Evolutionary conservation across 75 land plant genomes (phyloP), one percentile per base, ranked within the genome.

Genomic region (Azolla pinnata): DNA sequence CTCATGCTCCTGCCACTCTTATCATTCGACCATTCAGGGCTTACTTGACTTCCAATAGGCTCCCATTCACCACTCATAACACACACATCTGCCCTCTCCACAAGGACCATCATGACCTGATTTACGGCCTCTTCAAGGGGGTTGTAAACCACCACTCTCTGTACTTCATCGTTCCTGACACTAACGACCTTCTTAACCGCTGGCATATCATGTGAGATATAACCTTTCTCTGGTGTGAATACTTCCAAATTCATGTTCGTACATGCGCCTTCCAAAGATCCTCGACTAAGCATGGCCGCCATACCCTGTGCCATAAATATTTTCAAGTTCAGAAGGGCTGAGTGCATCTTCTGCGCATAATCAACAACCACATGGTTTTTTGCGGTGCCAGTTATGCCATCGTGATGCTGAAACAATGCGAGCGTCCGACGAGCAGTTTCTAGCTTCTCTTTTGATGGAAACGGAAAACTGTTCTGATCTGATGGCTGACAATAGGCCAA

Each of bases 331-430:
- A 82, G 74, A 21, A 95, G 63, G 33, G 91, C 82, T 45, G 66
- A 71, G 62, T 90, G 97, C 99, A 95, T 95, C 30, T 86, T 73
- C 66, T 51, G 60, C 32, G 88, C 99, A 72, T 95, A 95, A 55
- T 95, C 99, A 18, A 38, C 59, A 29, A 95, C 99, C 23, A 95
- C 99, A 73, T 95, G 99, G 65, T 83, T 71, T 50, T 86, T 89
- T n/a, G 99, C 99, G 31, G 97, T 95, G 31, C 97, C 99, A 31
- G 99, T 95, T 20, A 95, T 91, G 19, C 99, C 99, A 76, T 95
- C 99, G 70, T 95, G 99, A 67, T 90, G 99, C 71, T 95, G 99
- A 62, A 95, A 95, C 53, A 95, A 84, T 52, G 99, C 97, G 35
- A 95, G 69, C 34, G 92, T 87, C 62, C 92, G 72, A 23, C 99